Evolutionary conservation across 345 rosid genomes (phyloP).

Genomic region (Psidium guajava): DNA sequence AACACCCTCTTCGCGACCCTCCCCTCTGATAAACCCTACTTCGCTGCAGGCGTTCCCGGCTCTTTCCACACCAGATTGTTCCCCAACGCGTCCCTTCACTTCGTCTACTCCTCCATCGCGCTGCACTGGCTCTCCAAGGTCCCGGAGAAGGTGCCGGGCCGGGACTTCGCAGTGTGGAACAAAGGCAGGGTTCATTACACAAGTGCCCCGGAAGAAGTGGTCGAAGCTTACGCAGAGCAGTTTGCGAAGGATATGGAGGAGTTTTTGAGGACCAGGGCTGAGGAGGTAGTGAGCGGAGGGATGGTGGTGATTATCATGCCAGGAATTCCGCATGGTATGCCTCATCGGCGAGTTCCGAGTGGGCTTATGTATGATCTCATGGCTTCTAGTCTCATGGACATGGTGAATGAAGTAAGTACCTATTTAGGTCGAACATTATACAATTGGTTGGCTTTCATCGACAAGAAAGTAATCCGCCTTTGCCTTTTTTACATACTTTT

Average conservation of each 20-base stretch:
- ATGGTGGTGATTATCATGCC: slow-evolving; percentile 8
- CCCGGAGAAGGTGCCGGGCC: not conserved
- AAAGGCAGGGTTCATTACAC: slow-evolving; percentile 11
- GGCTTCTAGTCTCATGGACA: slow-evolving; percentile 10
- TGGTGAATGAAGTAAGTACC: slow-evolving; percentile 11
- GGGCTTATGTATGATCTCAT: slow-evolving; percentile 14
- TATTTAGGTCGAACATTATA: not conserved
- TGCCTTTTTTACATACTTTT: not conserved
- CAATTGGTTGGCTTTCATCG: not conserved
- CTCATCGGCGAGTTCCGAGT: not conserved
- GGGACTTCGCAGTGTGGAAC: slow-evolving; percentile 10
- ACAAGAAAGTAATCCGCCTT: not conserved
- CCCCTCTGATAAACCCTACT: not conserved
- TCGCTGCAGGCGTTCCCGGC: not conserved
- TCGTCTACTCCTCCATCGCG: slow-evolving; percentile 1
- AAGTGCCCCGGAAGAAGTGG: slow-evolving; percentile 3
- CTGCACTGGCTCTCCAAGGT: slow-evolving; percentile 4
- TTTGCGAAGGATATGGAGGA: slow-evolving; percentile 4
- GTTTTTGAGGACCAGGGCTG: slow-evolving; percentile 7
- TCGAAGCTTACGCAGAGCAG: slow-evolving; percentile 12
- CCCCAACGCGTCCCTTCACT: not conserved
- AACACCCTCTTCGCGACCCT: not conserved
- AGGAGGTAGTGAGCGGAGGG: slow-evolving; percentile 15
- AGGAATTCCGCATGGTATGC: slow-evolving; percentile 15
- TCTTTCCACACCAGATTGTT: slow-evolving; percentile 7